Base-by-base conservation (phyloP, 495 filamentous ascomycete genomes). In the Echria macrotheca region DNA sequence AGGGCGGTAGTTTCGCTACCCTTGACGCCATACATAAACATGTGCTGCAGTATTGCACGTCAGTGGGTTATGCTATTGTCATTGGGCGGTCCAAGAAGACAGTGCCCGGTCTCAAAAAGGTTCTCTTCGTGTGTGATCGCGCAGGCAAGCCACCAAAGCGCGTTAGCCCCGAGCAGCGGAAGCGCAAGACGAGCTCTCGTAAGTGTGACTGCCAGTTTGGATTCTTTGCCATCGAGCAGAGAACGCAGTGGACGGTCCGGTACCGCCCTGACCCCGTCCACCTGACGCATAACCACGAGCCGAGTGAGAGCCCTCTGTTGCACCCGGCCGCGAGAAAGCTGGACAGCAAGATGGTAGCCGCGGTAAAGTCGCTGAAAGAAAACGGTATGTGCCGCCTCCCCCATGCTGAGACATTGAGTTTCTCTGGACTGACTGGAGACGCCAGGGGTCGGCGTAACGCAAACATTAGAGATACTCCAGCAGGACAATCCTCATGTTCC, bases 141-240 rank as follows among this genome's bases (percentile, higher is more conserved):
- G 75, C 75, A 2, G 76, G 76, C 15, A 77, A 72, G 33, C 73
- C 73, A n/a, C 73, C 73, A 14, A 71, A 63, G 25, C 68, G 73
- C 9, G 74, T 80, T 29, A 72, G 65, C 43, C 73, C 74, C 1
- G 75, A 77, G 55, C 63, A 69, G 49, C 68, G 76, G 39, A 77
- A 78, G 59, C 67, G 76, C 15, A 78, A 76, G 57, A 80, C 76
- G 1, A 77, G 75, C 14, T 78, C 74, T 23, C 66, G 76, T 23
- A 80, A 80, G 53, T 78, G 74, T 48, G 76, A 78, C 38, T 80
- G 76, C 53, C 73, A 72, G 35, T 80, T 80, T 49, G 75, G 76
- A 8, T 78, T 80, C 48, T 80, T 78, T 42, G 76, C 75, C 22
- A 71, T 80, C 15, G 76, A 80, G 56, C 74, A 76, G 53, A 63